A percentile compares a stretch with the other conserved stretches of the same genome.
These are phyloP conservation scores for Westerdykella sp. DNA, from an alignment of 2,329 filamentous ascomycete genomes.

Conservation along the genomic window DNA sequence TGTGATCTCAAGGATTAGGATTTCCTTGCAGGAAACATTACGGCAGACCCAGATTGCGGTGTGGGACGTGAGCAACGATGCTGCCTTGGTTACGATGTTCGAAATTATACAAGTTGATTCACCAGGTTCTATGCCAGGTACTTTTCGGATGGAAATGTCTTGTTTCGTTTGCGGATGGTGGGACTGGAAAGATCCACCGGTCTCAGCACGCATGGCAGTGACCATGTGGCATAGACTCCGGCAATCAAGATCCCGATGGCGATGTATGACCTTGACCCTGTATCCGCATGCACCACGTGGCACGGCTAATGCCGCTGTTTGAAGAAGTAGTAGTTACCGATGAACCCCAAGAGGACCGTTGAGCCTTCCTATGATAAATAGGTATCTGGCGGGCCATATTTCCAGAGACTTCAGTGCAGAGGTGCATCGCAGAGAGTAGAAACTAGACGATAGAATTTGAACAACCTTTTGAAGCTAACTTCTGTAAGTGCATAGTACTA, in stretches of 20 bases:
- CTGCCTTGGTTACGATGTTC: slow-evolving; percentile 4
- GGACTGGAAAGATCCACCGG: slow-evolving; percentile 1
- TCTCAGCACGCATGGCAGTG: slow-evolving; percentile 6
- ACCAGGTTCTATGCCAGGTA: slow-evolving; percentile 10
- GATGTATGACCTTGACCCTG: slow-evolving; percentile 59
- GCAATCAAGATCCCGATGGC: slow-evolving; percentile 63
- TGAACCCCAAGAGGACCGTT: slow-evolving; percentile 8
- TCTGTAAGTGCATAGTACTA: slow-evolving; percentile 25
- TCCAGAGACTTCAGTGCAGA: slow-evolving; percentile 57
- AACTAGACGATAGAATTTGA: slow-evolving; percentile 31
- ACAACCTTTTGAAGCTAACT: slow-evolving; percentile 39
- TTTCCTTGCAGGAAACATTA: slow-evolving; percentile 5
- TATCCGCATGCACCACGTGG: slow-evolving; percentile 48
- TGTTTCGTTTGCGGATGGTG: slow-evolving; percentile 7
- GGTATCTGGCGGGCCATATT: slow-evolving; percentile 69
- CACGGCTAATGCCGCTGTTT: not conserved
- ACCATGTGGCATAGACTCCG: slow-evolving; percentile 34
- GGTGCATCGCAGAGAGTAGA: slow-evolving; percentile 21
- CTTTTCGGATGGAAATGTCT: slow-evolving; percentile 11
- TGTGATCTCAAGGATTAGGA: slow-evolving; percentile 40
- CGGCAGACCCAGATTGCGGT: no score
- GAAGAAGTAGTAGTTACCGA: not conserved
- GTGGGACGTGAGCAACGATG: slow-evolving; percentile 3
- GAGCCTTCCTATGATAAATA: slow-evolving; percentile 56
- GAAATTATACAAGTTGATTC: slow-evolving; percentile 1